Evolutionary conservation across 257 asterid genomes (phyloP).

Genomic region (Osmanthus fragrans): DNA sequence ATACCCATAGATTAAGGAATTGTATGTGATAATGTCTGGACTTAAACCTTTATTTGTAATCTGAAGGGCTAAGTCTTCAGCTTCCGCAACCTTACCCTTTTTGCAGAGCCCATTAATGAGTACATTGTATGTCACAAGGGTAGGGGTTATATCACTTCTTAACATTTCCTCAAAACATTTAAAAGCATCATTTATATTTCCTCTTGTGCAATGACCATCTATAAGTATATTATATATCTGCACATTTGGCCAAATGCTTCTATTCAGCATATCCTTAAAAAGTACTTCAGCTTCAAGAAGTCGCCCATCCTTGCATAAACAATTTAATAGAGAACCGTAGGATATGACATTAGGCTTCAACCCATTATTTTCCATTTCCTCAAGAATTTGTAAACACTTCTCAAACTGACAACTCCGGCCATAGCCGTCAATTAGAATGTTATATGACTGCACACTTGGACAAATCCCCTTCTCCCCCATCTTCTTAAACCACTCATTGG

Average conservation of each 20-base stretch:
- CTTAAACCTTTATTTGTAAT: constrained; percentile 46
- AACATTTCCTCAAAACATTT: constrained; percentile 54
- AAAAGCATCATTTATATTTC: constrained; percentile 45
- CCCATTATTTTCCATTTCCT: constrained; percentile 63
- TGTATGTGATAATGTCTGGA: constrained; percentile 74
- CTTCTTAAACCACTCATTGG: constrained; percentile 48
- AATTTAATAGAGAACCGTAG: constrained; percentile 67
- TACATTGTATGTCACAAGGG: constrained; percentile 64
- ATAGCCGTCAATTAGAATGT: constrained; percentile 66
- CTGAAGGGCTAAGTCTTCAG: constrained; percentile 58
- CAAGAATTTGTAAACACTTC: constrained; percentile 64
- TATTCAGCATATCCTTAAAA: constrained; percentile 56
- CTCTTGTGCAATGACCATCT: constrained; percentile 54
- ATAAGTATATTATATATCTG: constrained; percentile 70
- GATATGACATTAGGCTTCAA: constrained; percentile 56
- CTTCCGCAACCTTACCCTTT: constrained; percentile 56
- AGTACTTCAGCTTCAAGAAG: constrained; percentile 64
- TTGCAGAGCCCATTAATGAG: constrained; percentile 62
- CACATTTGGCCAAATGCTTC: constrained; percentile 56
- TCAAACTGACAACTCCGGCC: constrained; percentile 53
- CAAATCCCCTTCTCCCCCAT: constrained; percentile 58
- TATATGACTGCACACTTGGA: constrained; percentile 63
- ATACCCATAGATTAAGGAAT: constrained; percentile 64
- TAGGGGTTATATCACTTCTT: constrained; percentile 40
- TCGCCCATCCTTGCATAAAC: constrained; percentile 66